Conservation (phyloP, 306 rosid species). For the cucumber (Cucumis sativus) region DNA sequence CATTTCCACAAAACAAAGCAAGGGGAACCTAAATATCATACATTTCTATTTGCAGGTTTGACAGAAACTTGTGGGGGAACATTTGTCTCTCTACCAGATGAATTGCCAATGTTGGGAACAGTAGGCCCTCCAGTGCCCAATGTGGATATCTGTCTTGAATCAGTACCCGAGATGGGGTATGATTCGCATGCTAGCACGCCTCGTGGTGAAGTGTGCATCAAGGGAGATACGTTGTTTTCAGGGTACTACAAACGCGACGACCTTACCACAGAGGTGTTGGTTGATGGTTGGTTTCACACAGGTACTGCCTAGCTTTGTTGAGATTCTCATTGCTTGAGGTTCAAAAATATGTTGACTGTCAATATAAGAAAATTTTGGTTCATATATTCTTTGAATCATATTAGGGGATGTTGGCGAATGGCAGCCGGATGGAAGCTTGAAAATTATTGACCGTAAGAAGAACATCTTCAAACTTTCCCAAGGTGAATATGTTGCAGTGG, state of each 20-base stretch:
- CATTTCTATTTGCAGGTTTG: slow-evolving; percentile 40
- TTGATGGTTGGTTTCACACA: slow-evolving; percentile 95
- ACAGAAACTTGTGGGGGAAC: slow-evolving; percentile 97
- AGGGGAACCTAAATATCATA: not conserved
- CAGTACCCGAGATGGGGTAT: slow-evolving; percentile 96
- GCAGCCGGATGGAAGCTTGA: slow-evolving; percentile 93
- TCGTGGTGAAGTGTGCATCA: slow-evolving; percentile 81
- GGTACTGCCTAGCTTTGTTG: slow-evolving; percentile 29
- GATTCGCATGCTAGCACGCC: slow-evolving; percentile 63
- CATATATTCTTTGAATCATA: not conserved
- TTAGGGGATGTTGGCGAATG: slow-evolving; percentile 96
- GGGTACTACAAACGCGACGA: slow-evolving; percentile 92
- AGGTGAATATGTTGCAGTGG: slow-evolving; percentile 99
- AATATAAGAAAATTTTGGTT: not conserved
- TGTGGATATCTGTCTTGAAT: slow-evolving; percentile 79
- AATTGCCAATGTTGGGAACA: slow-evolving; percentile 69
- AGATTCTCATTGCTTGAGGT: slow-evolving; percentile 5
- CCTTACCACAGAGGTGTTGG: slow-evolving; percentile 75
- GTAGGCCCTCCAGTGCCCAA: slow-evolving; percentile 99
- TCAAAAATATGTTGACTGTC: not conserved
- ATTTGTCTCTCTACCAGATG: slow-evolving; percentile 82
- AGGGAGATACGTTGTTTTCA: slow-evolving; percentile 68
- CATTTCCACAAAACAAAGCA: not conserved
- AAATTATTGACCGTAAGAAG: slow-evolving; percentile 92
- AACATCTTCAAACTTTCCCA: slow-evolving; percentile 97